Percentiles rank a stretch among this genome's conserved stretches.
phyloP scores from a whole-genome alignment of 352 stramenopile species.

The Phytophthora rubi region DNA sequence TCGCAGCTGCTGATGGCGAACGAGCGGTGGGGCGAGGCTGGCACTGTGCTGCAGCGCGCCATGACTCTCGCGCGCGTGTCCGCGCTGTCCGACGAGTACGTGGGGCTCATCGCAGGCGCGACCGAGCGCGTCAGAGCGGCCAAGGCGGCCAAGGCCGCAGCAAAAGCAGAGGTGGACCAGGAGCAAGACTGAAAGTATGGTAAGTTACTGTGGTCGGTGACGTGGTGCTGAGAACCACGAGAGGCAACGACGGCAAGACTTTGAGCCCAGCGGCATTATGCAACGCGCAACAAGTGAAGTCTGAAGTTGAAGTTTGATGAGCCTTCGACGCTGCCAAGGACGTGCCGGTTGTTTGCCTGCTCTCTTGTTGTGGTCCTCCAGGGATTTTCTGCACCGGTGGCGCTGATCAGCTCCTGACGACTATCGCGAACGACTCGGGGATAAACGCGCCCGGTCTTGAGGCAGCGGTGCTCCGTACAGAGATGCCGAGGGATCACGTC shows the following conservation, averaged over 20 bases:
- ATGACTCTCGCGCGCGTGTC: slow-evolving; percentile 30
- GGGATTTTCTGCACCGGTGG: slow-evolving; percentile 12
- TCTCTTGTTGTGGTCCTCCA: slow-evolving; percentile 9
- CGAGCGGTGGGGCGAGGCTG: slow-evolving; percentile 37
- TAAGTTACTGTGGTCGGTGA: not conserved
- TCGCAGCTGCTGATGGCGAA: slow-evolving; percentile 37
- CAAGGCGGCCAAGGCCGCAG: slow-evolving; percentile 14
- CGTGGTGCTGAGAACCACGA: not conserved
- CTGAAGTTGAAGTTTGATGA: slow-evolving; percentile 17
- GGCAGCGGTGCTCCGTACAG: slow-evolving; percentile 3
- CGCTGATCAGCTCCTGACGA: slow-evolving; percentile 11
- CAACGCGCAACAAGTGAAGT: slow-evolving; percentile 6
- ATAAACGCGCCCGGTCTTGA: slow-evolving; percentile 25
- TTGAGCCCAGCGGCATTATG: not conserved
- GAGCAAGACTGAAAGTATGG: slow-evolving; percentile 16
- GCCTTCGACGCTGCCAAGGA: not conserved
- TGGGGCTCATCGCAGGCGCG: slow-evolving; percentile 32
- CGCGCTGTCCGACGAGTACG: slow-evolving; percentile 30
- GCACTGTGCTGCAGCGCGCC: slow-evolving; percentile 30
- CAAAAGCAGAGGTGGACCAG: slow-evolving; percentile 18
- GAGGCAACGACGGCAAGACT: not conserved
- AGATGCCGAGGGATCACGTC: slow-evolving; percentile 1
- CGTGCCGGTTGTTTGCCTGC: slow-evolving; percentile 9
- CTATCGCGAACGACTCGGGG: slow-evolving; percentile 24
- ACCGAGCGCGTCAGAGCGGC: slow-evolving; percentile 23